phyloP scores from a whole-genome alignment of 176 grass and related monocot species.

The Oryza meyeriana region DNA sequence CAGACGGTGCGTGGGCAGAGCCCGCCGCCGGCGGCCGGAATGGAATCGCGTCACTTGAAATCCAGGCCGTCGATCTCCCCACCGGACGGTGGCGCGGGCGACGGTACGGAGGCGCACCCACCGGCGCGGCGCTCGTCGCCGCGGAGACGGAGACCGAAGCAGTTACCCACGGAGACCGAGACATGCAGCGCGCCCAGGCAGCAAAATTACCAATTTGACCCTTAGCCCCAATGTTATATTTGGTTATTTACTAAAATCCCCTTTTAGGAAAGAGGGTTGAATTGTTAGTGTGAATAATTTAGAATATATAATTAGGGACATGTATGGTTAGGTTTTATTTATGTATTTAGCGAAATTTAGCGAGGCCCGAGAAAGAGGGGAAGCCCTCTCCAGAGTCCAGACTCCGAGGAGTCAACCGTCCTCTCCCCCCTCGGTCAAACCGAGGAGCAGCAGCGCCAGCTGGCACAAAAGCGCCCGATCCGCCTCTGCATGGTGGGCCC shows the following conservation, averaged over 20 bases:
- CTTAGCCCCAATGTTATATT: no score
- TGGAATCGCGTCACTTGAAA: not conserved
- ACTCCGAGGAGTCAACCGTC: not conserved
- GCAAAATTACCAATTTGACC: no score
- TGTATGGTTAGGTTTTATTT: no score
- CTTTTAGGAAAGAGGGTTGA: no score
- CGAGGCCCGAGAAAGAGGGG: no score
- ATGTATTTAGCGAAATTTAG: no score
- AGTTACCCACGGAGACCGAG: not conserved
- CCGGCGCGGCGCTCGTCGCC: not conserved
- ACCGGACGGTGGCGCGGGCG: not conserved
- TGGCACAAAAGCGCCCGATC: not conserved
- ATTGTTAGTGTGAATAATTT: no score
- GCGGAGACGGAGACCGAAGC: not conserved
- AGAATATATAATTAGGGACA: no score
- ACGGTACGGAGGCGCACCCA: not conserved
- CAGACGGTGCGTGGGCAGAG: no score
- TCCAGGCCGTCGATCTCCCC: not conserved
- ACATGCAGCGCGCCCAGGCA: no score
- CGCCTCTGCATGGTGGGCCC: not conserved
- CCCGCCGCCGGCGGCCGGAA: no score
- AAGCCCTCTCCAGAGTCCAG: not conserved
- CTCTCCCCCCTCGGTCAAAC: not conserved
- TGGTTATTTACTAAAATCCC: no score
- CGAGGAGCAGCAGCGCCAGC: not conserved